Conservation (phyloP, 805 yeast species). For the Ogataea methylovora region DNA sequence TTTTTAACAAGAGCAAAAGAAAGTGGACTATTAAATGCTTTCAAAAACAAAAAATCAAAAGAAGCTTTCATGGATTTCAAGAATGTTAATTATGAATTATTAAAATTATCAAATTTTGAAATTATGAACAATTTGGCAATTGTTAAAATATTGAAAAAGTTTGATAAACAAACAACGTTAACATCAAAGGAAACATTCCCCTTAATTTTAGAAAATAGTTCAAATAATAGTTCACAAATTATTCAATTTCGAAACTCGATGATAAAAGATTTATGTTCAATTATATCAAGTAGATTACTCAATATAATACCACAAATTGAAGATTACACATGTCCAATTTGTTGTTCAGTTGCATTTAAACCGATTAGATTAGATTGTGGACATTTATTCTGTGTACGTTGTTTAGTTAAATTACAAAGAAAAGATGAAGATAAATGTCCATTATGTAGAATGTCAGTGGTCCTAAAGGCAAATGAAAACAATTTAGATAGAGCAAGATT, state of each 20-base stretch:
- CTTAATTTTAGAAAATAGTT: slow-evolving; percentile 13
- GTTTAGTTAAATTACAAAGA: slow-evolving; percentile 61
- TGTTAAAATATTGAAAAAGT: slow-evolving; percentile 63
- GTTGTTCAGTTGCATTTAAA: slow-evolving; percentile 62
- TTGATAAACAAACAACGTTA: slow-evolving; percentile 63
- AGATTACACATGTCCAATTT: slow-evolving; percentile 70
- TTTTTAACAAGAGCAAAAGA: slow-evolving; percentile 34
- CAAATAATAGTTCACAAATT: slow-evolving; percentile 33
- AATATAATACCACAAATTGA: slow-evolving; percentile 65
- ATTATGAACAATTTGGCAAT: slow-evolving; percentile 57
- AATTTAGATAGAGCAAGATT: slow-evolving; percentile 52
- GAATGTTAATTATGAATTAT: slow-evolving; percentile 42
- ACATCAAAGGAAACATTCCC: slow-evolving; percentile 42
- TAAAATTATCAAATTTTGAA: slow-evolving; percentile 54
- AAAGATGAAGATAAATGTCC: slow-evolving; percentile 58
- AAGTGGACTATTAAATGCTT: slow-evolving; percentile 28
- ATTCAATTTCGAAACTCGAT: slow-evolving; percentile 33
- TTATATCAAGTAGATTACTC: slow-evolving; percentile 47
- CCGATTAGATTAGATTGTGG: slow-evolving; percentile 60
- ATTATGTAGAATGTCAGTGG: slow-evolving; percentile 50
- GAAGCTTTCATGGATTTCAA: slow-evolving; percentile 43
- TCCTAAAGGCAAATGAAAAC: slow-evolving; percentile 47
- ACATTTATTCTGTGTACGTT: slow-evolving; percentile 67
- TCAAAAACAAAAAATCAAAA: slow-evolving; percentile 38
- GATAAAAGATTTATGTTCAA: slow-evolving; percentile 45